Base-by-base conservation (phyloP, 2,329 filamentous ascomycete genomes). In the Beauveria asiatica region DNA sequence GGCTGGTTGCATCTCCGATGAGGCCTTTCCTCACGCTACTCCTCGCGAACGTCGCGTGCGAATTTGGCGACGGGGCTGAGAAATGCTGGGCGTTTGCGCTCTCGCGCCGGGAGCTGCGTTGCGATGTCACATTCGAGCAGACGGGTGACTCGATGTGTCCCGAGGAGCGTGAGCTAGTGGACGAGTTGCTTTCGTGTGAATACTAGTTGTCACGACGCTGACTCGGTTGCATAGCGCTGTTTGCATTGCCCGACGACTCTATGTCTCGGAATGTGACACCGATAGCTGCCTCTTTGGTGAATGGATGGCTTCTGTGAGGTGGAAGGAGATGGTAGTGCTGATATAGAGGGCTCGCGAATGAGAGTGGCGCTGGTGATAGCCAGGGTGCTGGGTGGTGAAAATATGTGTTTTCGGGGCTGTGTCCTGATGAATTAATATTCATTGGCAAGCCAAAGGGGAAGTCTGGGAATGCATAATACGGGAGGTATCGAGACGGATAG, bases 161-260 rank as follows among this genome's bases (percentile, higher is more conserved):
- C 4, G 59, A 57, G 25, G 59, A 61, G 33, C 30, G 46, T 27
- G 59, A 61, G 53, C 59, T 57, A 41, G 37, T 46, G 21, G 59
- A 61, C 46, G 59, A 48, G 46, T 41, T 57, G 45, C 53, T 51
- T 57, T 39, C 59, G 59, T 57, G 59, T 57, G 59, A 61, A 33
- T 57, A 45, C 59, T 61, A 61, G 53, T 61, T 61, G 48, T 53
- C 59, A 61, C 59, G 59, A 48, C 11, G 59, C 16, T 33, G 16
- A 16, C n/a, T 21, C 45, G 46, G 52, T 21, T 51, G 39, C 53
- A 56, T 49, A 56, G 45, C 41, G 45, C n/a, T 46, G 11, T 33
- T 46, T 53, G 5, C 19, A 37, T 17, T 30, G 13, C 30, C 5
- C 33, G 50, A 17, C 30, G 57, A 42, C 10, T 33, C 23, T 23